Percentiles rank a stretch among this genome's conserved stretches.
Conservation (phyloP, 768 basidiomycete species). For the Pleurotus tuber-regium region DNA sequence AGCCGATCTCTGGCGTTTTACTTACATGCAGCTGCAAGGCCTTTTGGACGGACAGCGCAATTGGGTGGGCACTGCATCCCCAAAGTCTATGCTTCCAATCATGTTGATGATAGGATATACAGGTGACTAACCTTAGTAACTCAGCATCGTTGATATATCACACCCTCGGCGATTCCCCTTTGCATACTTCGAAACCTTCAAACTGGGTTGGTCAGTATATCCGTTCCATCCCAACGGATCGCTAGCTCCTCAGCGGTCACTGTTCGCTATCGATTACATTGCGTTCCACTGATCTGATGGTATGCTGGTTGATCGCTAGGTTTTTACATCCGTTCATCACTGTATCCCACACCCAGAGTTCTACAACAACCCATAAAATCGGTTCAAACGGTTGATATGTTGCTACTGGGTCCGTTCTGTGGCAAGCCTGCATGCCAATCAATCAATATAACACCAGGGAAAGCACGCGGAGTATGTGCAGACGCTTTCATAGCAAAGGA, state of each 20-base stretch:
- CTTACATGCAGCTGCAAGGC: slow-evolving; percentile 56
- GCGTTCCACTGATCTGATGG: slow-evolving; percentile 1
- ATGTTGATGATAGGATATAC: slow-evolving; percentile 2
- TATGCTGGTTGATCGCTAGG: slow-evolving; percentile 43
- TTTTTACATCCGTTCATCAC: slow-evolving; percentile 73
- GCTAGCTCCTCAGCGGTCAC: too few species aligned
- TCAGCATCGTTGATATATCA: slow-evolving; percentile 79
- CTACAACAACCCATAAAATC: slow-evolving; percentile 13
- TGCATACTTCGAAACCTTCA: slow-evolving; percentile 69
- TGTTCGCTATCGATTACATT: background rate
- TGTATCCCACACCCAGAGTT: slow-evolving; percentile 53
- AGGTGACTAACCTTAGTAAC: slow-evolving; percentile 90
- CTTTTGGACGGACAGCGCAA: slow-evolving; percentile 67
- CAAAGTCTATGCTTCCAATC: background rate
- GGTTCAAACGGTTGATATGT: slow-evolving; percentile 22
- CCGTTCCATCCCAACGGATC: too few species aligned
- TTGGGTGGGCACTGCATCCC: slow-evolving; percentile 56
- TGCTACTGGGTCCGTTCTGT: slow-evolving; percentile 83
- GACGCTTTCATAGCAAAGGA: slow-evolving; percentile 59
- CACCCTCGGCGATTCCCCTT: slow-evolving; percentile 64
- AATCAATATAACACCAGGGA: slow-evolving; percentile 56
- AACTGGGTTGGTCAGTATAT: slow-evolving; percentile 89
- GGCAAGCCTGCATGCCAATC: slow-evolving; percentile 91
- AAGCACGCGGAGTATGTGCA: slow-evolving; percentile 81
- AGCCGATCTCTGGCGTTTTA: slow-evolving; percentile 76